Base-by-base conservation (phyloP, 345 rosid species). In the Heritiera littoralis region DNA sequence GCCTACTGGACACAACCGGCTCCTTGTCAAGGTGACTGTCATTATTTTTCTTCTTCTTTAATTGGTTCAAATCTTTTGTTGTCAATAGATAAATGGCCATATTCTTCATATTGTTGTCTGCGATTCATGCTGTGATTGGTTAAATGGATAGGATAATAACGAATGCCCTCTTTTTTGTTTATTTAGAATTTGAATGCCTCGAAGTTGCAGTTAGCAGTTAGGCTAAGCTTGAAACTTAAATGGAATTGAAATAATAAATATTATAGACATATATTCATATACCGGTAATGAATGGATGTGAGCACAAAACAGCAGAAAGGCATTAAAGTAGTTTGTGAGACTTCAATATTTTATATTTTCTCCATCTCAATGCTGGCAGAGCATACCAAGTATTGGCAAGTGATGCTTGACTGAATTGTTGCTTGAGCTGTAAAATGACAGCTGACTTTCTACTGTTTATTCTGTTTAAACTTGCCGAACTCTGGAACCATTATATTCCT, bases 1-100 rank as follows among this genome's bases (percentile, higher is more conserved):
- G 81, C 88, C 92, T n/a, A 81, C 87, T 51, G 95, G 94, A 77
- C 76, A 81, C 35, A 95, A 88, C 81, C 87, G 90, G 66, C 95
- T 95, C 72, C 98, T 95, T 51, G 93, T 92, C 32, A 93, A 95
- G 94, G 98, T 95, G 86, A 84, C n/a, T 56, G 54, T 28, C 30
- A 30, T 20, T 64, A 17, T 48, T 13, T 77, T 67, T 20, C 12
- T 15, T 14, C 0, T 54, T 54, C 15, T 4, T 41, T 2, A 54
- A 14, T 9, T 69, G 55, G 43, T 49, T 49, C 59, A 30, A 13
- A 6, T 48, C 7, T 20, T 69, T 43, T 30, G 17, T 13, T 49
- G 28, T 49, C 48, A 41, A 66, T 18, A 13, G 48, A 14, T 41
- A 40, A 9, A 18, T 66, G 49, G 2, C 49, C 49, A 41, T 66